Conservation (phyloP, 805 yeast species). For the Cyberlindnera maritima region DNA sequence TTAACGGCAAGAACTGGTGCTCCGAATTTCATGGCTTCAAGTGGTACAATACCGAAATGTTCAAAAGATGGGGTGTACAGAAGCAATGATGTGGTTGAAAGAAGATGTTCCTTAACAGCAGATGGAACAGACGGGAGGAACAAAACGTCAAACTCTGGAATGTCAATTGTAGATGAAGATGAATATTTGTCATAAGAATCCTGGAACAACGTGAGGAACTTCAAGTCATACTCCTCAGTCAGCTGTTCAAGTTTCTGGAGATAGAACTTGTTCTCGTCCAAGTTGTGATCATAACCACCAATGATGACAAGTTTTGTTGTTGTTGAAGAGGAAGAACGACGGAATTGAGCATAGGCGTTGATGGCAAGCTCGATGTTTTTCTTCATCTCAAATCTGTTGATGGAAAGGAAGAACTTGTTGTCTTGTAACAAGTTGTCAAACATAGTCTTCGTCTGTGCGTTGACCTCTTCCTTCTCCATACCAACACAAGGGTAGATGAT, state of each 20-base stretch:
- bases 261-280: slow-evolving; percentile 72
- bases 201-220: slow-evolving; percentile 41
- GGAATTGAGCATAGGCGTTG: slow-evolving; percentile 53
- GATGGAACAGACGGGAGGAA: slow-evolving; percentile 82
- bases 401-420: slow-evolving; percentile 54
- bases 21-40: slow-evolving; percentile 86
- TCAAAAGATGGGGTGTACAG: slow-evolving; percentile 89
- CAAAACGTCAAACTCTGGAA: slow-evolving; percentile 44
- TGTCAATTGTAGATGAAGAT: not conserved
- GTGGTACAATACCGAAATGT: slow-evolving; percentile 97
- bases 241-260: slow-evolving; percentile 55
- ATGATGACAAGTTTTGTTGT: slow-evolving; percentile 59
- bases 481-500: slow-evolving; percentile 67
- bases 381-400: slow-evolving; percentile 86
- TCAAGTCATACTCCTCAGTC: slow-evolving; percentile 44
- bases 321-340: slow-evolving; percentile 28
- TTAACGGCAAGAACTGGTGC: slow-evolving; percentile 84
- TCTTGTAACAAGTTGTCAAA: slow-evolving; percentile 21
- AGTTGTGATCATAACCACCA: slow-evolving; percentile 87
- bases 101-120: slow-evolving; percentile 56
- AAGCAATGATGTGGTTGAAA: slow-evolving; percentile 55
- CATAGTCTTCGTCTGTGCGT: slow-evolving; percentile 14
- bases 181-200: slow-evolving; percentile 26
- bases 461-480: slow-evolving; percentile 31
- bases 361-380: slow-evolving; percentile 82